A percentile compares a stretch with the other conserved stretches of the same genome.
These are phyloP conservation scores for Curvularia eragrostidis DNA, from an alignment of 2,329 filamentous ascomycete species.

Conservation along the genomic window DNA sequence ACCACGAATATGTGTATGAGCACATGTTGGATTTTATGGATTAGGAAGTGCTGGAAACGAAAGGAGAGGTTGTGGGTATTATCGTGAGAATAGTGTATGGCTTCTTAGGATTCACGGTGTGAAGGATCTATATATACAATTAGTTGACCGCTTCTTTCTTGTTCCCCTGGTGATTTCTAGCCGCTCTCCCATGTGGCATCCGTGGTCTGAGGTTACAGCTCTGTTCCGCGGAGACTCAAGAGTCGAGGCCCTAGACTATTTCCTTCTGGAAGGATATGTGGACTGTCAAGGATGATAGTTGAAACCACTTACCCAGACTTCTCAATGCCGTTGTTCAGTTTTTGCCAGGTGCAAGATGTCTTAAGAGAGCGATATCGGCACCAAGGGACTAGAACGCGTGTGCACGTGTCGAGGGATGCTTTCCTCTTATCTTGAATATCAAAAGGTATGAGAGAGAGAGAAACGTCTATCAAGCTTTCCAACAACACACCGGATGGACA, in stretches of 20 bases:
- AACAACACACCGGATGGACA: not conserved
- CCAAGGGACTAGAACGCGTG: not conserved
- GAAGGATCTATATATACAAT: conserved; percentile 7
- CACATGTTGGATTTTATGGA: conserved; percentile 46
- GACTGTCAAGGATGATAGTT: not conserved
- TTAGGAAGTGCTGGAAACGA: not conserved
- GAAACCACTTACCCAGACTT: not conserved
- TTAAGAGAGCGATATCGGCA: not conserved
- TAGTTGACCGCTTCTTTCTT: conserved; percentile 16
- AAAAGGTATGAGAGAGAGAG: not conserved
- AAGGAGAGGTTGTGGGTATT: not conserved
- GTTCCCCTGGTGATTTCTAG: not conserved
- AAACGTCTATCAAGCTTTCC: not conserved
- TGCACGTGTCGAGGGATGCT: not conserved
- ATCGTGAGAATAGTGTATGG: not conserved
- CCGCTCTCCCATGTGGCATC: not conserved
- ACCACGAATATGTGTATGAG: conserved; percentile 56
- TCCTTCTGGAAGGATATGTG: not conserved
- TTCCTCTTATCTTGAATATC: not conserved
- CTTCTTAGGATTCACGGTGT: not conserved
- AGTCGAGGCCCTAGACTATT: not conserved
- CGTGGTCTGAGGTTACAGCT: not conserved
- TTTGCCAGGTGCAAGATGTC: not conserved
- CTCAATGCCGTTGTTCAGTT: not conserved
- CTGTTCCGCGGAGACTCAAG: not conserved